Conservation (phyloP, 768 basidiomycete species). For the Suillus variegatus region DNA sequence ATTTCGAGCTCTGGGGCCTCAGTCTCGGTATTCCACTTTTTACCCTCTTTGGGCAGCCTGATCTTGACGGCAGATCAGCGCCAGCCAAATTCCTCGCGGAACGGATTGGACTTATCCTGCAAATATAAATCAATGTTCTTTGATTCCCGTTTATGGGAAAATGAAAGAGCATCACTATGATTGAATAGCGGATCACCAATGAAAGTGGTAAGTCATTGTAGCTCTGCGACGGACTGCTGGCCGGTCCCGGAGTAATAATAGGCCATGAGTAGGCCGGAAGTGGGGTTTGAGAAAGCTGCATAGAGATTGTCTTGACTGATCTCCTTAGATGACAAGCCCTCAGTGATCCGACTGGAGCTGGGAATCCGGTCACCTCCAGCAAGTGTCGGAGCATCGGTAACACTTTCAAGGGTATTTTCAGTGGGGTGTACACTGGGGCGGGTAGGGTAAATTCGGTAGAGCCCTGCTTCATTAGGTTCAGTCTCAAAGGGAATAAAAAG, state of each 20-base stretch:
- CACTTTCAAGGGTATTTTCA: too few relatives aligned
- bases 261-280: conserved; percentile 12
- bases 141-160: conserved; percentile 12
- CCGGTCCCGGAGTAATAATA: not conserved
- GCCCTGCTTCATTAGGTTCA: too few relatives aligned
- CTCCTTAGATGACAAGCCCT: too few relatives aligned
- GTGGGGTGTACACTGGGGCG: too few relatives aligned
- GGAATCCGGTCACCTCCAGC: too few relatives aligned
- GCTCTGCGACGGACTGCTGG: conserved; percentile 28
- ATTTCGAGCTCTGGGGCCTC: conserved; percentile 3
- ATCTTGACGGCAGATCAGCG: conserved; percentile 20
- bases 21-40: not conserved
- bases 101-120: conserved; percentile 15
- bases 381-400: too few relatives aligned
- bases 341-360: too few relatives aligned
- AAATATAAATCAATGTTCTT: conserved; percentile 4
- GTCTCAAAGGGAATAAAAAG: too few relatives aligned
- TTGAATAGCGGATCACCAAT: conserved; percentile 25
- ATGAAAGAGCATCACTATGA: conserved; percentile 17
- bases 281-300: conserved; percentile 22
- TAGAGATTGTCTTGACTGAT: too few relatives aligned
- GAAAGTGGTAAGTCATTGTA: conserved; percentile 27
- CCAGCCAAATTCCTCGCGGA: conserved; percentile 21
- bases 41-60: not conserved
- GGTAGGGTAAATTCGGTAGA: too few relatives aligned